phyloP scores from a whole-genome alignment of 139 green algal genomes.

The Eudorina sp. region DNA sequence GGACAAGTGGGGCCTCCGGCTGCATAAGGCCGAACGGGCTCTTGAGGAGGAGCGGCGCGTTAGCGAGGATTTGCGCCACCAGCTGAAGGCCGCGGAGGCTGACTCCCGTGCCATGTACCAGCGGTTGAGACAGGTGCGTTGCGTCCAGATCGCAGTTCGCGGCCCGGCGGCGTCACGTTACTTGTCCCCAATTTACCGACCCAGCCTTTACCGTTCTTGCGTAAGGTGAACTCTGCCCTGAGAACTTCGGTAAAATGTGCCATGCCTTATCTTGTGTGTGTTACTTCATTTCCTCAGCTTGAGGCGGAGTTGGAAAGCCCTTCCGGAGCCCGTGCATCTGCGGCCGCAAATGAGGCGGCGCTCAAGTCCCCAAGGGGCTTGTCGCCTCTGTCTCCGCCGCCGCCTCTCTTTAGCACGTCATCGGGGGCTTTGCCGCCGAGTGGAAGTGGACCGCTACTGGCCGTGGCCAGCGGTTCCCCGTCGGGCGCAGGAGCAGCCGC shows the following conservation, averaged over 20 bases:
- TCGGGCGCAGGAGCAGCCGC: background rate
- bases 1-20: conserved; percentile 40
- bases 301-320: background rate
- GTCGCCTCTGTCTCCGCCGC: background rate
- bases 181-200: too few species aligned
- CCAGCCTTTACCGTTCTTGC: too few species aligned
- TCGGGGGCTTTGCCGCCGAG: background rate
- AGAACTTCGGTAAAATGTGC: too few species aligned
- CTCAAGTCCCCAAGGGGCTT: background rate
- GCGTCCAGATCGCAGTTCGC: too few species aligned
- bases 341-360: background rate
- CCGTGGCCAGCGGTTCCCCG: background rate
- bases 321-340: background rate
- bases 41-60: conserved; percentile 52
- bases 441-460: background rate
- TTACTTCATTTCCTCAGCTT: too few species aligned
- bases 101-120: conserved; percentile 10
- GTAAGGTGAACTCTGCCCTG: too few species aligned
- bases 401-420: background rate
- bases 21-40: conserved; percentile 55
- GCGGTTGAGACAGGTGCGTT: conserved; percentile 1
- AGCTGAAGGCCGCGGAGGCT: conserved; percentile 27
- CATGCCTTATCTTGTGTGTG: too few species aligned
- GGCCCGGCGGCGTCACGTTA: too few species aligned
- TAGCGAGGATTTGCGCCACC: conserved; percentile 39